These are phyloP conservation scores for Digitaria exilis DNA, from an alignment of 202 grass and related monocot species.

Conservation along the genomic window DNA sequence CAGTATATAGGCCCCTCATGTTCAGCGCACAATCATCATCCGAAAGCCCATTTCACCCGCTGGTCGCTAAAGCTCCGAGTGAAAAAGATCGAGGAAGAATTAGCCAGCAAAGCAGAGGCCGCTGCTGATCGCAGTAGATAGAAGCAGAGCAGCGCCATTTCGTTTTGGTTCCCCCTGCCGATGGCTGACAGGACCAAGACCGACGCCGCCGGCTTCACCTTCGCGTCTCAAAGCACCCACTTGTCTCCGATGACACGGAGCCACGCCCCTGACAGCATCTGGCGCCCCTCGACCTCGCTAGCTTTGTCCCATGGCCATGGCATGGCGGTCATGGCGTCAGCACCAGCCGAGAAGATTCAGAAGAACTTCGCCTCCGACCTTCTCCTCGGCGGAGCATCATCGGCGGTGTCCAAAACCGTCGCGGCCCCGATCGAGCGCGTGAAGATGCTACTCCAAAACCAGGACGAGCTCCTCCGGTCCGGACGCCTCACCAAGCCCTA, in stretches of 20 bases:
- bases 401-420: constrained; percentile 64
- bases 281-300: not conserved
- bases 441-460: constrained; percentile 67
- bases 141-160: no score
- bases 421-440: constrained; percentile 71
- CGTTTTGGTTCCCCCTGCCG: not conserved
- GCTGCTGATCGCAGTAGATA: no score
- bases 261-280: not conserved
- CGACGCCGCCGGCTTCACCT: not conserved
- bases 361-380: constrained; percentile 54
- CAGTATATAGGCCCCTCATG: no score
- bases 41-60: no score
- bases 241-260: not conserved
- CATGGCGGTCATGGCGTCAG: constrained; percentile 36
- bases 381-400: constrained; percentile 60
- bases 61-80: not conserved
- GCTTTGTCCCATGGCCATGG: not conserved
- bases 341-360: constrained; percentile 59
- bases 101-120: not conserved
- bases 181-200: not conserved
- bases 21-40: no score
- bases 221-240: not conserved
- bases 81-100: not conserved
- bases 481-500: constrained; percentile 57
- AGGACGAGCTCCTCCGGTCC: constrained; percentile 60